These are phyloP conservation scores for Russula brevipes DNA, from an alignment of 768 basidiomycete species.

Conservation along the genomic window DNA sequence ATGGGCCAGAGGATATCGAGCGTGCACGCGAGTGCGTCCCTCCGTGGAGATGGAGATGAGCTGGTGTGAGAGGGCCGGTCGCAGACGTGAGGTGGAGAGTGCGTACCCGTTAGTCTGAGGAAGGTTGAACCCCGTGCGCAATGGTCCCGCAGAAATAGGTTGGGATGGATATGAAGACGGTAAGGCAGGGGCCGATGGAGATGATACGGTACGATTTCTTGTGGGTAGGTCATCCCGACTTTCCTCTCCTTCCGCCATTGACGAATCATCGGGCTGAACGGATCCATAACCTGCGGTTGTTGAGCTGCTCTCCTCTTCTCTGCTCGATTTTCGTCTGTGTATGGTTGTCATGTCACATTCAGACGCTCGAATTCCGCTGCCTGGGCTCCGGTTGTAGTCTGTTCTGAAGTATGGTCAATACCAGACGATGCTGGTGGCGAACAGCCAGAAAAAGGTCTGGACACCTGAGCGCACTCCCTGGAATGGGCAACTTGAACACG, in stretches of 20 bases:
- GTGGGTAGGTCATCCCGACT: slow-evolving; percentile 6
- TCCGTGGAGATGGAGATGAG: slow-evolving; percentile 23
- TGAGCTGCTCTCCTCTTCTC: slow-evolving; percentile 33
- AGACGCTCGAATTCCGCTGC: not conserved
- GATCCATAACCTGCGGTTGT: slow-evolving; percentile 21
- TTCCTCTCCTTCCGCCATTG: not conserved
- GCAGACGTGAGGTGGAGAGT: slow-evolving; percentile 29
- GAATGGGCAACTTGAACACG: not conserved
- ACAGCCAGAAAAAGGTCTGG: not conserved
- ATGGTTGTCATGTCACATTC: slow-evolving; percentile 23
- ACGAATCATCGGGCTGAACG: slow-evolving; percentile 12
- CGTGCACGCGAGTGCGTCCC: slow-evolving; percentile 40
- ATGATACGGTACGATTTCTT: slow-evolving; percentile 21
- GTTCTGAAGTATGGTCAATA: not conserved
- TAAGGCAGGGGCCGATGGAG: slow-evolving; percentile 24
- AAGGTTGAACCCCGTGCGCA: slow-evolving; percentile 35
- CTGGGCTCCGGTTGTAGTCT: not conserved
- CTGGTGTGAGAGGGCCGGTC: slow-evolving; percentile 30
- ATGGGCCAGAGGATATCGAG: slow-evolving; percentile 46
- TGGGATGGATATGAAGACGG: slow-evolving; percentile 29
- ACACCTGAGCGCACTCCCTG: not conserved
- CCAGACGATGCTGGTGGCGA: not conserved
- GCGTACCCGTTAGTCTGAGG: slow-evolving; percentile 35
- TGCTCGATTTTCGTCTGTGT: slow-evolving; percentile 37
- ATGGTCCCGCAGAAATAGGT: slow-evolving; percentile 26